Conservation (phyloP, 306 rosid genomes). For the Begonia peltatifolia region DNA sequence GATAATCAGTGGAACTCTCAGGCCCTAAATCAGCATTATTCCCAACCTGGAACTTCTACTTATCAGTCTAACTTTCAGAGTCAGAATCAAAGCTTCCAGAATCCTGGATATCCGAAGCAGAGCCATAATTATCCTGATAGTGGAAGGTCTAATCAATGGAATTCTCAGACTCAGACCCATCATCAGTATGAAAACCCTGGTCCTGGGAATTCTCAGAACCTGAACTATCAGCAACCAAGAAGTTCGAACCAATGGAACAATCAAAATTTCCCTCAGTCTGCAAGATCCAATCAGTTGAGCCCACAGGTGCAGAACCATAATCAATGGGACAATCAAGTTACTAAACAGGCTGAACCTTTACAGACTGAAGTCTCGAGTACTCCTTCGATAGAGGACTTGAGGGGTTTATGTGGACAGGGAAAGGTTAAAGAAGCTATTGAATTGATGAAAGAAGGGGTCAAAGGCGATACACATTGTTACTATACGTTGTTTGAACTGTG, state of each 20-base stretch:
- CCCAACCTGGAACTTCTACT: conserved; percentile 7
- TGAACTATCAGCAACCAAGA: conserved; percentile 20
- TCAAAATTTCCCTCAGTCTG: conserved; percentile 10
- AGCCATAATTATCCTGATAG: conserved; percentile 13
- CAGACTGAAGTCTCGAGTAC: conserved; percentile 15
- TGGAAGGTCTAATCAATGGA: conserved; percentile 19
- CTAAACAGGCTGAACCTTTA: conserved; percentile 10
- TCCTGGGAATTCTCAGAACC: conserved; percentile 12
- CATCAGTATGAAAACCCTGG: conserved; percentile 8
- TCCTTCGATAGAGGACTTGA: conserved; percentile 31
- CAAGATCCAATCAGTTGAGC: conserved; percentile 21
- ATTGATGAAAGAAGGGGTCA: conserved; percentile 63
- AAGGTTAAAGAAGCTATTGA: conserved; percentile 59
- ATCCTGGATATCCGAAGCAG: conserved; percentile 15
- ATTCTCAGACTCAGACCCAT: conserved; percentile 13
- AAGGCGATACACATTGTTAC: conserved; percentile 60
- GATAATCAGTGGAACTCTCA: conserved; percentile 19
- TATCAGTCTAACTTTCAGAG: conserved; percentile 10
- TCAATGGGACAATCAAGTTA: conserved; percentile 19
- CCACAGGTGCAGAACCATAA: conserved; percentile 11
- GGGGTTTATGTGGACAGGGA: conserved; percentile 42
- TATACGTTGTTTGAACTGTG: conserved; percentile 36
- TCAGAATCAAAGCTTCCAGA: conserved; percentile 13
- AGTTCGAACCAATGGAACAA: conserved; percentile 20
- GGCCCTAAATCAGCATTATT: conserved; percentile 13